phyloP scores from a whole-genome alignment of 2,329 filamentous ascomycete genomes.

The Amauroascus verrucosus region DNA sequence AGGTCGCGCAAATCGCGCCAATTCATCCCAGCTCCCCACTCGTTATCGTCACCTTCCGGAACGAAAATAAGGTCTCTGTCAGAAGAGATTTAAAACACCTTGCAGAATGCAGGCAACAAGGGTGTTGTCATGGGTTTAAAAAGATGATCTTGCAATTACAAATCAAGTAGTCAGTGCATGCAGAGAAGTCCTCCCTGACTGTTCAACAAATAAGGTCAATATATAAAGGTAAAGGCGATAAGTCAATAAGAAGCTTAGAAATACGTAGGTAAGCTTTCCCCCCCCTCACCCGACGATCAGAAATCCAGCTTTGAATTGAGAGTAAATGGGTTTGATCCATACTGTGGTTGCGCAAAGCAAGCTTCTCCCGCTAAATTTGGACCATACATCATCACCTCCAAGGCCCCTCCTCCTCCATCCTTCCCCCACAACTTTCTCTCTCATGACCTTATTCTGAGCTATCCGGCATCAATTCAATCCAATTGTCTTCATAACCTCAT shows the following conservation, averaged over 20 bases:
- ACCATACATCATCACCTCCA: constrained; percentile 11
- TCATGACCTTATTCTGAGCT: not conserved
- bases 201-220: no score
- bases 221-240: no score
- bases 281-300: not conserved
- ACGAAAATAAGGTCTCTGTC: no score
- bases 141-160: not conserved
- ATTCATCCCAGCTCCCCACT: no score
- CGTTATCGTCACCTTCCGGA: no score
- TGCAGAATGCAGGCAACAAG: not conserved
- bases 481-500: not conserved
- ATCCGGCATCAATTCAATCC: not conserved
- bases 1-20: no score
- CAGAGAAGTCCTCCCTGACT: no score
- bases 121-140: not conserved
- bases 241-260: no score
- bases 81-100: not conserved
- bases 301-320: not conserved
- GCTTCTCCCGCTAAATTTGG: not conserved
- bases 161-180: no score
- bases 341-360: not conserved
- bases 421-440: not conserved
- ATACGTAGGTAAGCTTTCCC: no score
- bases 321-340: not conserved
- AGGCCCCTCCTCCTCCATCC: not conserved